Evolutionary conservation across 2,329 filamentous ascomycete genomes (phyloP), one percentile per base, ranked within the genome.

Genomic region (Hypomyces perniciosus): DNA sequence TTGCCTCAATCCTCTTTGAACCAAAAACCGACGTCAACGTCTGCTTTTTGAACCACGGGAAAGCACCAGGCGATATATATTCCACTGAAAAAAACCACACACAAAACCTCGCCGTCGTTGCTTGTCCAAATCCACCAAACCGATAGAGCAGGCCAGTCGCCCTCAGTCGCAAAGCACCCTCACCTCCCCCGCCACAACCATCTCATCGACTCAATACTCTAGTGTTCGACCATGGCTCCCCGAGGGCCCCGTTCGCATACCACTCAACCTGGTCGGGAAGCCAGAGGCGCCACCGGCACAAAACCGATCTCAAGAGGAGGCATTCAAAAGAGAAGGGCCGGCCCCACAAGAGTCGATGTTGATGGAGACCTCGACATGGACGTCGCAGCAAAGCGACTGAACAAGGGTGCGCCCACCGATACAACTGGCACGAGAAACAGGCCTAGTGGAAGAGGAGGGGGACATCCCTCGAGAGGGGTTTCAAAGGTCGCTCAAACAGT

Each of bases 351-450:
- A 54, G 62, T 72, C 44, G 80, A 83, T 58, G 68, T 72, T 48
- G 80, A 83, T 68, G 80, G 80, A 31, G 80, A 83, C 58, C 70
- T 83, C n/a, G 72, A 79, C 31, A 83, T 83, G 80, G 76, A 76
- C 56, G 66, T 64, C 44, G 57, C 64, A 20, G 62, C 61, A 43
- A 62, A 66, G 56, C 65, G 69, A 51, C 54, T 63, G n/a, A 67
- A 65, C 50, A 68, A 61, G 39, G 35, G 62, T 29, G 48, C 62
- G 34, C 48, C 60, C 29, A 55, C 59, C 20, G 62, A 62, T 30
- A 51, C 61, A 26, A 63, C 54, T 44, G 56, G 62, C 41, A 54
- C 66, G 54, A 65, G 66, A 52, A 51, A 57, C 47, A 65, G 63
- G 40, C 52, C 65, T 30, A 53, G 60, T n/a, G 63, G 67, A 20